Base-by-base conservation (phyloP, 2,329 filamentous ascomycete genomes). In the Neofusicoccum laricinum region DNA sequence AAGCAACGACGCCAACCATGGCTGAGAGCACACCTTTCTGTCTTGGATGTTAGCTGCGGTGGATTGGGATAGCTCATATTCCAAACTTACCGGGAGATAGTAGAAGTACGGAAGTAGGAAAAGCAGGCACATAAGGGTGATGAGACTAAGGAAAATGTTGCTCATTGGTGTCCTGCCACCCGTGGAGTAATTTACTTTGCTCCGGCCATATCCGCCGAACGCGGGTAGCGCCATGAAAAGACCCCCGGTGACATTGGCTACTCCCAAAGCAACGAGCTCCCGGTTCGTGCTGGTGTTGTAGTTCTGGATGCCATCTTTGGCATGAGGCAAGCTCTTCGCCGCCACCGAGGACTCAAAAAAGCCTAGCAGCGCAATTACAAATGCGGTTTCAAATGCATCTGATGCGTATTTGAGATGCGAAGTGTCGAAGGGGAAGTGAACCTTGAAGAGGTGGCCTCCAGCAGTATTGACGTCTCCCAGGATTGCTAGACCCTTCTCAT, bases 281-380 rank as follows among this genome's bases (percentile, higher is more conserved):
- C 95, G 85, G 74, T 99, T 99, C 1, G 95, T 87, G 73, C 93
- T 97, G 46, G 97, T 82, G 61, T 90, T 86, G 74, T 97, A 92
- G 36, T 88, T 90, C 66, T 91, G 86, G 36, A 97, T 89, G 14
- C 90, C 90, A 30, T 65, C 63, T 14, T 51, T 50, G 25, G 63
- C 25, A 2, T 43, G 45, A 12, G 74, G 73, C 2, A 99, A 80
- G 67, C 91, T 94, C 78, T 98, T 98, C 40, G 95, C 95, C 1
- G 95, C 95, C 12, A 99, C 93, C 0, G 93, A 97, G 2, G 92
- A 97, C 77, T 99, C 95, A 71, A 99, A 99, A 78, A 99, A 99
- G n/a, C 95, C 95, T 0, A 99, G 87, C 25, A 99, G 83, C 0
- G 93, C 92, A 68, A 99, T 97, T 62, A 98, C 83, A 72, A 99